These are phyloP conservation scores for Fusarium sp. DNA, from an alignment of 2,329 filamentous ascomycete genomes.

Conservation along the genomic window DNA sequence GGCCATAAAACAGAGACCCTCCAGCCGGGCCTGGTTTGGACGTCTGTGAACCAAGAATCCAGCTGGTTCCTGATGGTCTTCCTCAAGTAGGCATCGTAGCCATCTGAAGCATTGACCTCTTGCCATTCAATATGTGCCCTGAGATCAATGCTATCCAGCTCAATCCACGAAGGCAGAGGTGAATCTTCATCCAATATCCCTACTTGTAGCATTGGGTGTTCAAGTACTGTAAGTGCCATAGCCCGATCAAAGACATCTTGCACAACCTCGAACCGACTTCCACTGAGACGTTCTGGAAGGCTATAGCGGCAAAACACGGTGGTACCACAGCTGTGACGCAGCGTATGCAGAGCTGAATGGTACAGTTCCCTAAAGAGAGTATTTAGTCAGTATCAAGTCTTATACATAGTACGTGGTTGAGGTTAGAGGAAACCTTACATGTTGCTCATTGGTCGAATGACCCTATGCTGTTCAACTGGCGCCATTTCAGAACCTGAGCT, in stretches of 20 bases:
- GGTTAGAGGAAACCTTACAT: slow-evolving; percentile 20
- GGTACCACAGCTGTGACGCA: slow-evolving; percentile 37
- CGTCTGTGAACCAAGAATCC: slow-evolving; percentile 34
- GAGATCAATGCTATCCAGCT: slow-evolving; percentile 26
- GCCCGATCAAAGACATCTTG: slow-evolving; percentile 20
- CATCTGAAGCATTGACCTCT: not conserved
- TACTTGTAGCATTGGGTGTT: slow-evolving; percentile 38
- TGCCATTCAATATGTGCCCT: slow-evolving; percentile 30
- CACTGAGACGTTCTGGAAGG: slow-evolving; percentile 18
- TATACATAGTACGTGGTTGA: not conserved
- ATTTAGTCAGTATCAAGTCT: slow-evolving; percentile 4
- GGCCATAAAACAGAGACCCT: slow-evolving; percentile 35
- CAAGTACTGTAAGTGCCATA: slow-evolving; percentile 33
- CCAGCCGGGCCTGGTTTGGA: slow-evolving; percentile 45
- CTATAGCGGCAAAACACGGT: slow-evolving; percentile 26
- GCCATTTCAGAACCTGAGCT: slow-evolving; percentile 14
- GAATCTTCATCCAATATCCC: slow-evolving; percentile 36
- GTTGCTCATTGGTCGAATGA: slow-evolving; percentile 38
- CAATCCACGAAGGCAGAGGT: slow-evolving; percentile 34
- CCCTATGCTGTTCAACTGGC: slow-evolving; percentile 7
- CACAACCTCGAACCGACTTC: slow-evolving; percentile 1
- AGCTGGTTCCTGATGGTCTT: slow-evolving; percentile 23
- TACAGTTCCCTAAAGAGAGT: slow-evolving; percentile 26
- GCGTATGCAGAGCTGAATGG: slow-evolving; percentile 31
- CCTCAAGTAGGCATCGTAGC: slow-evolving; percentile 11